Evolutionary conservation across 2,329 filamentous ascomycete species (phyloP).

Genomic region (Harringtonia lauricola): DNA sequence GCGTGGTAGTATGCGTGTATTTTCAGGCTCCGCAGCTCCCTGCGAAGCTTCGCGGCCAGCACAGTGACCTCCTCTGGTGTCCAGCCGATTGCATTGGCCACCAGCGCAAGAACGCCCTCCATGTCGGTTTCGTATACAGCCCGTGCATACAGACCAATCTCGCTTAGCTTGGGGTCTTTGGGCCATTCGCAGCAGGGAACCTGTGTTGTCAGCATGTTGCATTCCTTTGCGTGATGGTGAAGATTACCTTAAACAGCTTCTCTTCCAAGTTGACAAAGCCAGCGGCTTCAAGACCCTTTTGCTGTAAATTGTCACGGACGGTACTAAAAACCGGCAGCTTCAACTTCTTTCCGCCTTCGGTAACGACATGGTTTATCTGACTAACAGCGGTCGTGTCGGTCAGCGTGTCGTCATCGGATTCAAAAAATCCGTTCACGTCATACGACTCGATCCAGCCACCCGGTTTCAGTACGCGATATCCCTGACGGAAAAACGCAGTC

Average conservation of each 20-base stretch:
- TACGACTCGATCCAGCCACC: constrained; percentile 28
- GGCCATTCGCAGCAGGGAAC: constrained; percentile 23
- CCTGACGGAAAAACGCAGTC: constrained; percentile 33
- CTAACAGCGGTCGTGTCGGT: constrained; percentile 11
- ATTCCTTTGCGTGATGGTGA: too few relatives aligned
- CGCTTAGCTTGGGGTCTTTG: constrained; percentile 17
- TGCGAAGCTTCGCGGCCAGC: constrained; percentile 8
- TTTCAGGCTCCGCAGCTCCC: constrained; percentile 9
- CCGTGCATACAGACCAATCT: constrained; percentile 14
- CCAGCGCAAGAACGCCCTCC: constrained; percentile 9
- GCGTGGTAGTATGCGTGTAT: constrained; percentile 7
- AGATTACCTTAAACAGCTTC: not conserved
- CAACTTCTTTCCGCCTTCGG: not conserved
- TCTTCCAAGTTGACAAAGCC: not conserved
- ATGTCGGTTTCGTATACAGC: constrained; percentile 4
- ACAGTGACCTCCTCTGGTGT: constrained; percentile 6
- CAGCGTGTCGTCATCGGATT: constrained; percentile 16
- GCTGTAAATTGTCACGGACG: not conserved
- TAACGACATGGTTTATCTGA: constrained; percentile 10
- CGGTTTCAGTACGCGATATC: constrained; percentile 38
- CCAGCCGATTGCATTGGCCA: constrained; percentile 11
- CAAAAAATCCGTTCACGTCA: constrained; percentile 11
- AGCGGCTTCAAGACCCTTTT: not conserved
- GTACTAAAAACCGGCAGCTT: not conserved
- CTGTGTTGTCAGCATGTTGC: too few relatives aligned